Evolutionary conservation across 2,329 filamentous ascomycete species (phyloP), one percentile per base, ranked within the genome.

Genomic region (Ceratocystis alfenasii): DNA sequence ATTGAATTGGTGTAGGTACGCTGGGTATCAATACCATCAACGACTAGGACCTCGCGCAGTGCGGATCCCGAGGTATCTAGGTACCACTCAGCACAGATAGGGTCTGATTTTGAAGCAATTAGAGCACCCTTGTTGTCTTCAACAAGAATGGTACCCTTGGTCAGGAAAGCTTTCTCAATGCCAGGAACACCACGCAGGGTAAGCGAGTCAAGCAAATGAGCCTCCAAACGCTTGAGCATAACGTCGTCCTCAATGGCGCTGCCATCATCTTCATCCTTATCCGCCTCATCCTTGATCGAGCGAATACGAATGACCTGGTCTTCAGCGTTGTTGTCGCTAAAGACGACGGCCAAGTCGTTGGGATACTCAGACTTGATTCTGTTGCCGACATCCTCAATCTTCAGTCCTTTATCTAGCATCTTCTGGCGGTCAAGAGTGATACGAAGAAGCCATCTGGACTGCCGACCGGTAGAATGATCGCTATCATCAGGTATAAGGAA

Each of bases 291-390:
- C 41, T 80, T 78, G 68, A 95, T 85, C 71, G 92, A 88, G 69
- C 94, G 89, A 70, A 96, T 88, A 74, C 94, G 94, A 71, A 99
- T 90, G 59, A 97, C 88, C 74, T 95, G 91, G 74, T 95, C 87
- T 70, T 96, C 92, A 8, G 93, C 92, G 75, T 99, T 99, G 80
- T 96, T 94, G 76, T 99, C 94, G 76, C 91, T 96, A 80, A 95
- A 96, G 68, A 99, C 92, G 70, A 99, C 87, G 15, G 90, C 90
- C 71, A 97, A 79, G 75, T 96, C 91, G 69, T 82, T 85, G 22
- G 85, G 82, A 73, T 95, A 99, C 64, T 91, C 87, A 70, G 92
- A 85, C 79, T 95, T 96, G 77, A 99, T 94, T 73, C 86, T 88
- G 68, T 83, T 79, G 41, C 93, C 93, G 68, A 99, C 93, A 72